Evolutionary conservation across 805 yeast genomes (phyloP).

Genomic region (Candida peoriensis): DNA sequence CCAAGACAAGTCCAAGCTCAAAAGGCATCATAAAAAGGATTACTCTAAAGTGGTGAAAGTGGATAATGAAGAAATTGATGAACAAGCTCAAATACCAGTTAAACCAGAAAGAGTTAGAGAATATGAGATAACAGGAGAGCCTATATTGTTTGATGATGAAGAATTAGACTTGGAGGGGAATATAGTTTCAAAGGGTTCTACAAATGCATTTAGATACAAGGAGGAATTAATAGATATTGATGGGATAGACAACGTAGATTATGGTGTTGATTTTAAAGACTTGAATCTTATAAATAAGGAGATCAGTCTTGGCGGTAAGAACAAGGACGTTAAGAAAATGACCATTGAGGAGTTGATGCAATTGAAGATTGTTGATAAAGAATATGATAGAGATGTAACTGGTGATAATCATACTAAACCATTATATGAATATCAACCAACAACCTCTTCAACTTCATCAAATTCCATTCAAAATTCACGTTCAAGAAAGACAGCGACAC

Average conservation of each 20-base stretch:
- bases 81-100: too few relatives aligned
- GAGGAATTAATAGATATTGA: constrained; percentile 17
- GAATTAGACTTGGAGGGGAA: constrained; percentile 10
- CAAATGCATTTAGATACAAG: constrained; percentile 21
- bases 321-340: constrained; percentile 3
- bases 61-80: constrained; percentile 9
- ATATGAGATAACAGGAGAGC: constrained; percentile 13
- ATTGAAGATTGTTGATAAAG: constrained; percentile 5
- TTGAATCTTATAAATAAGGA: constrained; percentile 6
- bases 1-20: constrained; percentile 34
- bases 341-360: constrained; percentile 11
- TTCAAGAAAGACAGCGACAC: too few relatives aligned
- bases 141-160: constrained; percentile 12
- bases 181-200: constrained; percentile 8
- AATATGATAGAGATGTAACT: constrained; percentile 5
- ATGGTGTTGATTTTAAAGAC: constrained; percentile 18
- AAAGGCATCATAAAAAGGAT: constrained; percentile 34
- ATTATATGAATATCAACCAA: neutral
- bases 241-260: constrained; percentile 9
- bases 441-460: neutral
- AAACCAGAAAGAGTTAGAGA: constrained; percentile 15
- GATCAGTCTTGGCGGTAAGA: constrained; percentile 5
- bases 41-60: constrained; percentile 28
- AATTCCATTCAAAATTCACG: too few relatives aligned
- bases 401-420: too few relatives aligned